Conservation (phyloP, 345 rosid genomes). For the Acer saccharum region DNA sequence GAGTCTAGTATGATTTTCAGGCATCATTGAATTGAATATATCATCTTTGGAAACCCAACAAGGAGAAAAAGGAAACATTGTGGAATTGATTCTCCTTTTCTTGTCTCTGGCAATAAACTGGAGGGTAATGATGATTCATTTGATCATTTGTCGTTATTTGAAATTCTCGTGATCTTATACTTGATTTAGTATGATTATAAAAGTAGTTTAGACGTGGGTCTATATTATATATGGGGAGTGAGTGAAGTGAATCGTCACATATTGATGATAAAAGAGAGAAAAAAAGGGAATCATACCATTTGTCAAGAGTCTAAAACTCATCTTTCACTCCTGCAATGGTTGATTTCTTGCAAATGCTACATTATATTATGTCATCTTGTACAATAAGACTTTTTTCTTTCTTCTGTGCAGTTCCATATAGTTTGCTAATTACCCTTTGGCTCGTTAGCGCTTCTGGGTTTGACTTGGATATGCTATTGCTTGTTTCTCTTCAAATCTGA, state of each 20-base stretch:
- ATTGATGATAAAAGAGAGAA: slow-evolving; percentile 8
- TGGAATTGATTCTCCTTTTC: not conserved
- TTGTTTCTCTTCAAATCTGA: not conserved
- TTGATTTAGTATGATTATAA: slow-evolving; percentile 6
- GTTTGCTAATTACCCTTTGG: not conserved
- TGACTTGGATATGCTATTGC: not conserved
- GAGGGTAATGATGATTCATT: slow-evolving; percentile 1
- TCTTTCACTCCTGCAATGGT: not conserved
- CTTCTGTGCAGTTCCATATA: not conserved
- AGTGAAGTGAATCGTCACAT: not conserved
- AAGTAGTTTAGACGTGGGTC: not conserved
- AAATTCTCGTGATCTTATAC: not conserved
- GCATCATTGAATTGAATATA: not conserved
- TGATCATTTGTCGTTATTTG: not conserved
- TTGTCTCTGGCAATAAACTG: not conserved
- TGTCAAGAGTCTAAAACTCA: not conserved
- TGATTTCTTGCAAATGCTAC: not conserved
- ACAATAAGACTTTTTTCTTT: not conserved
- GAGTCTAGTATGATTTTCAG: slow-evolving; percentile 4
- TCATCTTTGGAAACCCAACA: not conserved
- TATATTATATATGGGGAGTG: not conserved
- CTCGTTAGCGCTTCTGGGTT: not conserved
- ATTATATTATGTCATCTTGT: not conserved
- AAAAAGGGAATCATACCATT: not conserved
- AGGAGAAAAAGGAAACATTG: not conserved